Percentiles rank a stretch among this genome's conserved stretches.
phyloP scores from a whole-genome alignment of 2,329 filamentous ascomycete genomes.

The Calonectria multiphialidica region DNA sequence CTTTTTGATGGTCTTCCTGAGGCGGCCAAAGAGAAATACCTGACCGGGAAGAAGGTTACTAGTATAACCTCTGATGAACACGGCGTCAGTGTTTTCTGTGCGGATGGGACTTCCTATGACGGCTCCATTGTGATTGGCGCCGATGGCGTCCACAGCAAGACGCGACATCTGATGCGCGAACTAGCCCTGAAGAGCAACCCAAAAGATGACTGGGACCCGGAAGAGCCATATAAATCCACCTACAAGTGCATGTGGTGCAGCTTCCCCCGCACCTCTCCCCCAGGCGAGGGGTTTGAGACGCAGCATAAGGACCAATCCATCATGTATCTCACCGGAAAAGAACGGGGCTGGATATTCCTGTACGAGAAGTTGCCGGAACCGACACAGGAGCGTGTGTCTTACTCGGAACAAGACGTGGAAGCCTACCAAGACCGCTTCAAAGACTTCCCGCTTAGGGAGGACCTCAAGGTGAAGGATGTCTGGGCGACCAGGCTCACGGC shows the following conservation, averaged over 20 bases:
- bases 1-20: conserved; percentile 29
- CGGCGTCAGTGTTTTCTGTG: conserved; percentile 26
- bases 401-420: conserved; percentile 3
- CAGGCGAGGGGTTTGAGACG: not conserved
- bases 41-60: conserved; percentile 28
- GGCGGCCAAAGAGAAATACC: not conserved
- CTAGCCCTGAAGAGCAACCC: not conserved
- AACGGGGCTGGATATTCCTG: not conserved
- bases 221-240: not conserved
- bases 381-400: not conserved
- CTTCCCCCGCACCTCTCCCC: not conserved
- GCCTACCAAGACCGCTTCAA: not conserved
- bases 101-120: conserved; percentile 20
- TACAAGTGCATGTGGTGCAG: not conserved
- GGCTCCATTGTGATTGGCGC: conserved; percentile 32
- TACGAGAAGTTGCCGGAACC: not conserved
- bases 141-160: conserved; percentile 36
- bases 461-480: not conserved
- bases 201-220: not conserved
- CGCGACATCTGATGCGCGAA: conserved; percentile 13
- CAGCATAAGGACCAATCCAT: not conserved
- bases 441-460: not conserved
- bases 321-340: not conserved
- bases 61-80: not conserved
- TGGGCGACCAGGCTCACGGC: not conserved